A percentile compares a stretch with the other conserved stretches of the same genome.
Conservation (phyloP, 78 protist species). For the Paratrimastix pyriformis region DNA sequence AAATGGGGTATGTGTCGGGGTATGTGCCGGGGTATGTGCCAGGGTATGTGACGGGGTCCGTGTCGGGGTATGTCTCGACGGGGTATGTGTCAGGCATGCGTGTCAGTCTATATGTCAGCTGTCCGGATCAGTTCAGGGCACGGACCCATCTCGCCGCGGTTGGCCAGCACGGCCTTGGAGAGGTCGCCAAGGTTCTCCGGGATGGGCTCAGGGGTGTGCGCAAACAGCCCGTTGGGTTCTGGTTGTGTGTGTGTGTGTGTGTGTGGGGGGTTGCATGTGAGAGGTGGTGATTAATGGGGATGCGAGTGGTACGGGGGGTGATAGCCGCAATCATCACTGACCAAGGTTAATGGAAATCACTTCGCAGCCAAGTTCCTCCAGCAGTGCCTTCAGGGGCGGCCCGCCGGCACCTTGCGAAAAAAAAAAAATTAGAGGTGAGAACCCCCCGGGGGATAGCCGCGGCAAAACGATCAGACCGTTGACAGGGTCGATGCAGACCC, state of each 20-base stretch:
- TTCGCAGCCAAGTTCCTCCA: neutral
- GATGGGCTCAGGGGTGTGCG: constrained; percentile 41
- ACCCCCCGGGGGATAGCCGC: neutral
- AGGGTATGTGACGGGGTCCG: no score
- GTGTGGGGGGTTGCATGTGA: neutral
- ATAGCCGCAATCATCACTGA: neutral
- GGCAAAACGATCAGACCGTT: neutral
- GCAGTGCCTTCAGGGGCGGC: neutral
- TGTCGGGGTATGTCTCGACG: no score
- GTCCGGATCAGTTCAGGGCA: neutral
- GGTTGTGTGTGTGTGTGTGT: neutral
- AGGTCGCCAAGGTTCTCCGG: constrained; percentile 21
- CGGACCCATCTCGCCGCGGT: constrained; percentile 13
- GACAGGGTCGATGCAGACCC: constrained; percentile 23
- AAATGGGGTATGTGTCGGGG: no score
- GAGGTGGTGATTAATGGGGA: neutral
- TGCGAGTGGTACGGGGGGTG: neutral
- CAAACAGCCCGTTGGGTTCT: constrained; percentile 25
- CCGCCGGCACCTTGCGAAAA: constrained; percentile 11
- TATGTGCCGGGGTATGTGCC: no score
- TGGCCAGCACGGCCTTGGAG: constrained; percentile 2
- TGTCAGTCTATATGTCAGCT: no score
- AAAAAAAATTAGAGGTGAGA: neutral
- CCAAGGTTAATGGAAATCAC: neutral
- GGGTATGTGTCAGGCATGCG: no score